A percentile compares a stretch with the other conserved stretches of the same genome.
phyloP scores from a whole-genome alignment of 2,329 filamentous ascomycete species.

The Gnomoniopsis sp. region DNA sequence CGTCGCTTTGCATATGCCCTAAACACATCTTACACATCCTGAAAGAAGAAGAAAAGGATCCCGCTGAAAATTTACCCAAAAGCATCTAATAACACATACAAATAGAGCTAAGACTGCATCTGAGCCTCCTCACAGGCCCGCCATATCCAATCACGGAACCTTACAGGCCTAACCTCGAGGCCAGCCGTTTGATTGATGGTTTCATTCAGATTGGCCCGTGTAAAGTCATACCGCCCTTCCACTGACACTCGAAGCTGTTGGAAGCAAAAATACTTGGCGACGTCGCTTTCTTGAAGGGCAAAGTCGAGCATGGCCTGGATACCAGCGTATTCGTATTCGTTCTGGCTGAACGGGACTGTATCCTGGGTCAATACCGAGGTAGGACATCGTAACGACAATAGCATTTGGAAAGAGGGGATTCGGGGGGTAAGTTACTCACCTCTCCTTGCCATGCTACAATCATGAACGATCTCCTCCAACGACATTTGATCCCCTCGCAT shows the following conservation, averaged over 20 bases:
- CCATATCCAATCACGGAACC: conserved; percentile 53
- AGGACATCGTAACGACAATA: too few relatives aligned
- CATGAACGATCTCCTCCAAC: conserved; percentile 54
- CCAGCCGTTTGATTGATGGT: conserved; percentile 33
- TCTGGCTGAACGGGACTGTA: conserved; percentile 37
- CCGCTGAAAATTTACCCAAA: too few relatives aligned
- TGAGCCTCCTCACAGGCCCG: conserved; percentile 36
- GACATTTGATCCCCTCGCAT: conserved; percentile 66
- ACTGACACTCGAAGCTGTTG: conserved; percentile 65
- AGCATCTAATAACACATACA: too few relatives aligned
- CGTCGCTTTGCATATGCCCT: too few relatives aligned
- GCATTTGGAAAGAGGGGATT: conserved; percentile 18
- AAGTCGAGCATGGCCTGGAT: conserved; percentile 37
- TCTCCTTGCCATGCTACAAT: conserved; percentile 47
- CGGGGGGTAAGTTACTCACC: conserved; percentile 30
- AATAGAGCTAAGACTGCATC: background rate
- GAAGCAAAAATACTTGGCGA: conserved; percentile 49
- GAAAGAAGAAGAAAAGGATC: too few relatives aligned
- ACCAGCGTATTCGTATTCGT: conserved; percentile 36
- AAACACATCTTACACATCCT: too few relatives aligned
- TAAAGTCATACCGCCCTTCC: conserved; percentile 65
- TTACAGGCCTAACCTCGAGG: conserved; percentile 43
- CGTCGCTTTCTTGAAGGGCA: conserved; percentile 45
- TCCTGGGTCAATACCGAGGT: conserved; percentile 23
- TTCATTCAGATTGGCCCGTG: conserved; percentile 57